Conservation (phyloP, 1,284 basidiomycete genomes). For the Moniliella sp. region DNA sequence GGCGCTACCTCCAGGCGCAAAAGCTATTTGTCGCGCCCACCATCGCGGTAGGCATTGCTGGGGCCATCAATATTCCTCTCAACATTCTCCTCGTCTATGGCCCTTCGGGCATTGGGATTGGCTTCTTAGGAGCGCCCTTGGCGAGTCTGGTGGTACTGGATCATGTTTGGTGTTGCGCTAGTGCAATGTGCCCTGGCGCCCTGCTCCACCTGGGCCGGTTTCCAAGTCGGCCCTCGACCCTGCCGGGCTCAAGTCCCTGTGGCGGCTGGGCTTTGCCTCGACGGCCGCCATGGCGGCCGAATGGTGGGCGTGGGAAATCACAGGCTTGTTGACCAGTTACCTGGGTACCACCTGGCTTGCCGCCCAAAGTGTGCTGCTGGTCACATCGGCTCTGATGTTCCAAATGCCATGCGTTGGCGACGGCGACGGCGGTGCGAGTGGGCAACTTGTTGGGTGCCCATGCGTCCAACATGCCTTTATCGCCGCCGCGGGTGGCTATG, state of each 20-base stretch:
- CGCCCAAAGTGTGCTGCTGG: slow-evolving; percentile 49
- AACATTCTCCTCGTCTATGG: slow-evolving; percentile 54
- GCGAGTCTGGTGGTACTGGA: slow-evolving; percentile 69
- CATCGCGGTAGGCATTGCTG: slow-evolving; percentile 57
- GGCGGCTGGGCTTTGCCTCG: slow-evolving; percentile 17
- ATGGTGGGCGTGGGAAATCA: slow-evolving; percentile 76
- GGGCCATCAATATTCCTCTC: slow-evolving; percentile 62
- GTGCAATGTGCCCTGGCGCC: slow-evolving; percentile 42
- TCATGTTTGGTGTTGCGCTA: slow-evolving; percentile 42
- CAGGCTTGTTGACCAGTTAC: slow-evolving; percentile 34
- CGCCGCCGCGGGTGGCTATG: slow-evolving; percentile 28
- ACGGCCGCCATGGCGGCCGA: slow-evolving; percentile 53
- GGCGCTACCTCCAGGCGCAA: slow-evolving; percentile 33
- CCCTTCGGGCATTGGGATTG: slow-evolving; percentile 41
- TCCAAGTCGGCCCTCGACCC: slow-evolving; percentile 34
- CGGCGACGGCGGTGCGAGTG: slow-evolving; percentile 61
- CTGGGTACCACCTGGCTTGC: slow-evolving; percentile 38
- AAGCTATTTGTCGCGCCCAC: slow-evolving; percentile 70
- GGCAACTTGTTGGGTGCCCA: slow-evolving; percentile 38
- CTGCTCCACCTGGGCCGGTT: slow-evolving; percentile 60
- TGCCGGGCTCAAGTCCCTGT: slow-evolving; percentile 11
- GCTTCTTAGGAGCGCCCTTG: slow-evolving; percentile 78
- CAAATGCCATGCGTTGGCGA: slow-evolving; percentile 58
- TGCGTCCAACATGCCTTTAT: no score
- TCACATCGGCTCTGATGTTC: slow-evolving; percentile 52